Evolutionary conservation across 2,329 filamentous ascomycete species (phyloP).

Genomic region (Penicillium sp.): DNA sequence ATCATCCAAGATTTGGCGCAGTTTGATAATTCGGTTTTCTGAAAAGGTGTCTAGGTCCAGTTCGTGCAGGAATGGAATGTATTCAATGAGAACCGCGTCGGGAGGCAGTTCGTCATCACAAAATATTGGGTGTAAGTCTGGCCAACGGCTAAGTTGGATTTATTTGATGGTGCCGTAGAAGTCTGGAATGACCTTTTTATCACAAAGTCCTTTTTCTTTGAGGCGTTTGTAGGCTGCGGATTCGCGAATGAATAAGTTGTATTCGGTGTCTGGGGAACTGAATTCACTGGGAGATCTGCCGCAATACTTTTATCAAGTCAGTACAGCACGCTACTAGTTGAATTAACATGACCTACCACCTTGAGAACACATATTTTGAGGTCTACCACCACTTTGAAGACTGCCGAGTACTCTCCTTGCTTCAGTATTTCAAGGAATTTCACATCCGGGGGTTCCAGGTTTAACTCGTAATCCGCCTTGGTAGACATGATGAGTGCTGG

Average conservation of each 20-base stretch:
- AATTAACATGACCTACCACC: not conserved
- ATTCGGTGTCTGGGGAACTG: not conserved
- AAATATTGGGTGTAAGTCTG: constrained; percentile 12
- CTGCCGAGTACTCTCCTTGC: not conserved
- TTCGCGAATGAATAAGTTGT: not conserved
- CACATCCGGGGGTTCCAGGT: not conserved
- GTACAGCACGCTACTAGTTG: not conserved
- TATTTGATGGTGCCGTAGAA: constrained; percentile 8
- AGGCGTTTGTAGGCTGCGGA: not conserved
- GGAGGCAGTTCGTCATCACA: constrained; percentile 13
- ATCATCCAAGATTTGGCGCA: constrained; percentile 15
- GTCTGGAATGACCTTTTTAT: not conserved
- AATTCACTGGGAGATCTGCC: not conserved
- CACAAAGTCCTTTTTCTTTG: not conserved
- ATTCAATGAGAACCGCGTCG: constrained; percentile 18
- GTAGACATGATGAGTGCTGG: too few relatives aligned
- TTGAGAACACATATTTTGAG: not conserved
- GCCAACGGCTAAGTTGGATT: constrained; percentile 1
- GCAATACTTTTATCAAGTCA: not conserved
- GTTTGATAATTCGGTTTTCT: not conserved
- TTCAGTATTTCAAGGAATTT: not conserved
- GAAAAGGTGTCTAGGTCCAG: constrained; percentile 17
- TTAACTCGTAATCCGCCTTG: not conserved
- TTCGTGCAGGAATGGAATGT: constrained; percentile 13
- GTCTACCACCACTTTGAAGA: not conserved